phyloP scores from a whole-genome alignment of 768 basidiomycete species.

The Lentinus tigrinus region DNA sequence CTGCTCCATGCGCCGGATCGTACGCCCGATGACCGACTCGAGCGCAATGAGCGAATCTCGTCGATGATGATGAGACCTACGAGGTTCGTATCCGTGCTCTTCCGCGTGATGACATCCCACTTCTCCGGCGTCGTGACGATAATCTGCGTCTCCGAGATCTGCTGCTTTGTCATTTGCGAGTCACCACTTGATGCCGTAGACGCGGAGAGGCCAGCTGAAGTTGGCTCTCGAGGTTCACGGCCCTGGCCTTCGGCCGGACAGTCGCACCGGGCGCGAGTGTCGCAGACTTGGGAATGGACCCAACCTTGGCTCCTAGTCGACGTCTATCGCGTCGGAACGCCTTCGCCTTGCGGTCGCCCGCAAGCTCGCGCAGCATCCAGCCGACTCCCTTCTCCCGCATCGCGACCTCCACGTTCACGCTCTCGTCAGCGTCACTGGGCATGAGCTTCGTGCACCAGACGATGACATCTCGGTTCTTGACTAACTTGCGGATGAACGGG shows the following conservation, averaged over 20 bases:
- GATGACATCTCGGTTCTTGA: constrained; percentile 93
- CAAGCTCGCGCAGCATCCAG: constrained; percentile 89
- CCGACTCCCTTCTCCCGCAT: constrained; percentile 98
- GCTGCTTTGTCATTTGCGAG: constrained; percentile 96
- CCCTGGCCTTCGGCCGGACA: constrained; percentile 80
- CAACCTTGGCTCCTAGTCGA: constrained; percentile 56
- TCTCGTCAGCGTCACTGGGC: constrained; percentile 83
- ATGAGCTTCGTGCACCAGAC: constrained; percentile 98
- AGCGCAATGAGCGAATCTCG: constrained; percentile 93
- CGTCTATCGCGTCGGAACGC: constrained; percentile 70
- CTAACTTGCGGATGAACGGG: constrained; percentile 83
- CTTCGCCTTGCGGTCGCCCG: constrained; percentile 75
- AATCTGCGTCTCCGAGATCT: constrained; percentile 95
- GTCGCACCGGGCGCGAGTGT: constrained; percentile 86
- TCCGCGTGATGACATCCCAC: constrained; percentile 99
- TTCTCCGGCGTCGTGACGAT: constrained; percentile 99
- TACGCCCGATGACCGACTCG: constrained; percentile 86
- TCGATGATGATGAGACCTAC: constrained; percentile 97
- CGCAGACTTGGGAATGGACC: constrained; percentile 70
- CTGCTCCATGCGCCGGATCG: constrained; percentile 93
- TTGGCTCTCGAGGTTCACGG: constrained; percentile 87
- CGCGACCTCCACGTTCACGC: constrained; percentile 91
- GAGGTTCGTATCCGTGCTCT: constrained; percentile 95
- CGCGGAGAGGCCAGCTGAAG: constrained; percentile 72
- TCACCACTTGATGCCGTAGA: constrained; percentile 83